Conservation (phyloP, 768 basidiomycete species). For the Lactifluus rugatus region DNA sequence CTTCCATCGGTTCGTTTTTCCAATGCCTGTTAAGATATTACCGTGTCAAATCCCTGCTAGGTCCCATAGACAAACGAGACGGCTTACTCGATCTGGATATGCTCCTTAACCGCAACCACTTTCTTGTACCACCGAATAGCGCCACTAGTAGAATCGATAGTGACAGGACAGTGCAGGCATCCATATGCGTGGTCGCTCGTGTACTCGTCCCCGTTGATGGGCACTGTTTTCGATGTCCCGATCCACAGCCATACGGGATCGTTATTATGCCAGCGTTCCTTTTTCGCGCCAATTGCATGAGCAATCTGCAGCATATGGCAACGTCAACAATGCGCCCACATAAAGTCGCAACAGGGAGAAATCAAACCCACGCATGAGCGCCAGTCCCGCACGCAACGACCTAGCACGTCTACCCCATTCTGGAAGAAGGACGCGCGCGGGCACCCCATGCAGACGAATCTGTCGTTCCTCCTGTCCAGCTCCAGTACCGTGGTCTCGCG, state of each 20-base stretch:
- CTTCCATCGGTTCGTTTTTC: neutral
- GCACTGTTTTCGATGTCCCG: neutral
- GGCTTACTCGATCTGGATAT: neutral
- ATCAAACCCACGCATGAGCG: slow-evolving; percentile 10
- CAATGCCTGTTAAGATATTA: neutral
- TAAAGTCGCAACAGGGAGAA: neutral
- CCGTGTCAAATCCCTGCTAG: neutral
- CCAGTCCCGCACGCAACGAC: slow-evolving; percentile 8
- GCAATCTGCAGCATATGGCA: neutral
- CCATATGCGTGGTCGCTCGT: neutral
- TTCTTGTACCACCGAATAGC: neutral
- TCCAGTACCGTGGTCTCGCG: slow-evolving; percentile 3
- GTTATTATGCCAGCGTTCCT: neutral
- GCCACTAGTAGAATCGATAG: neutral
- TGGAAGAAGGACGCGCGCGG: neutral
- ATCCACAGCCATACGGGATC: neutral
- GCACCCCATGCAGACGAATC: slow-evolving; percentile 1
- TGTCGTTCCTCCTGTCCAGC: slow-evolving; percentile 11
- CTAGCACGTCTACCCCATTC: neutral
- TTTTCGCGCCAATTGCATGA: neutral
- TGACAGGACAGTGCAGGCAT: neutral
- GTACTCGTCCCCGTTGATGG: neutral
- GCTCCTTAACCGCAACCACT: neutral
- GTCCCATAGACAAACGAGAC: neutral
- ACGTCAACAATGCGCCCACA: neutral